Percentiles rank a stretch among this genome's conserved stretches.
phyloP scores from a whole-genome alignment of 2,329 filamentous ascomycete genomes.

The Sporothrix pseudoabietina region DNA sequence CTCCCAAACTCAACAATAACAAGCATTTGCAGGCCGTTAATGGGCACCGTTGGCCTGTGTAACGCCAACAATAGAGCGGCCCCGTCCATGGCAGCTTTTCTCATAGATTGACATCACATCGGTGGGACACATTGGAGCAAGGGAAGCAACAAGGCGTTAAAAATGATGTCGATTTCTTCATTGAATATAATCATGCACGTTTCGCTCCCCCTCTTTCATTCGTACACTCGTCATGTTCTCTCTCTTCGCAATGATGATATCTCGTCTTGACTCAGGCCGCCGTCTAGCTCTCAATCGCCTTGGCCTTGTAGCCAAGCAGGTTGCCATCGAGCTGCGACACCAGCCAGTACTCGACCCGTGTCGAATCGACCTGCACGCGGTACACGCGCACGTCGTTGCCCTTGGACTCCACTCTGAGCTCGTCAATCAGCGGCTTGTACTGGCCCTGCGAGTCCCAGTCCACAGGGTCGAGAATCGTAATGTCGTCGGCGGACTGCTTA shows the following conservation, averaged over 20 bases:
- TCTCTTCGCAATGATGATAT: background rate
- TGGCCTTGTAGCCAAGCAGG: conserved; percentile 76
- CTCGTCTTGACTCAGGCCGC: background rate
- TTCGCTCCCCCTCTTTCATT: background rate
- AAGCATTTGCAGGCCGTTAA: background rate
- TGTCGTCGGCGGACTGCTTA: conserved; percentile 53
- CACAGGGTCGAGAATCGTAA: conserved; percentile 66
- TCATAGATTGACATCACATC: background rate
- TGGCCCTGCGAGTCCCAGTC: conserved; percentile 74
- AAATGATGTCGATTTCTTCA: background rate
- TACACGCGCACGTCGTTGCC: conserved; percentile 76
- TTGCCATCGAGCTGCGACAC: conserved; percentile 53
- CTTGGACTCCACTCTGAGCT: conserved; percentile 64
- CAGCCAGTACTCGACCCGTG: conserved; percentile 78
- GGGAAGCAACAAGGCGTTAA: background rate
- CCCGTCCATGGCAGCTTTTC: background rate
- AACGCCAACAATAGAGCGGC: background rate
- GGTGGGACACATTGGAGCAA: background rate
- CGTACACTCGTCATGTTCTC: background rate
- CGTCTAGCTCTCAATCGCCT: conserved; percentile 69
- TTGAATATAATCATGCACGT: background rate
- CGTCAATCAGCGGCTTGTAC: conserved; percentile 69
- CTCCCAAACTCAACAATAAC: background rate
- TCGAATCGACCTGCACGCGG: conserved; percentile 61
- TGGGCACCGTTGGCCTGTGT: background rate